phyloP scores from a whole-genome alignment of 495 filamentous ascomycete species.

The Aspergillus bridgeri region DNA sequence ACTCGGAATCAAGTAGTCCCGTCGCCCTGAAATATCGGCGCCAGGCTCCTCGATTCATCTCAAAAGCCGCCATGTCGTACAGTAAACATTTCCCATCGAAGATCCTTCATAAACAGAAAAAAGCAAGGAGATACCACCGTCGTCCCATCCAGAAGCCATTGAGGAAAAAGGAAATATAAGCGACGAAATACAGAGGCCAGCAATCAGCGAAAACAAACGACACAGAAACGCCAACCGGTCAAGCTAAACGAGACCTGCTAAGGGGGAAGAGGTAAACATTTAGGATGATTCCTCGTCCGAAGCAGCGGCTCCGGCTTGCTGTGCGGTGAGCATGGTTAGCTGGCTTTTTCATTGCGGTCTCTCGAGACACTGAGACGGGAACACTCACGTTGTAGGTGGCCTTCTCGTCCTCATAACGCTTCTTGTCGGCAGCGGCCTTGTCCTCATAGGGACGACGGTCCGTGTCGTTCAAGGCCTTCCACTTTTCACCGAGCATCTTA shows the following conservation, averaged over 20 bases:
- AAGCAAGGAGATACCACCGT: conserved; percentile 43
- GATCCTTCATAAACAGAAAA: conserved; percentile 34
- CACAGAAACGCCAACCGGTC: conserved; percentile 36
- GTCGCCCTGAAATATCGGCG: conserved; percentile 16
- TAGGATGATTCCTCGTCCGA: conserved; percentile 54
- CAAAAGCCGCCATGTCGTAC: conserved; percentile 25
- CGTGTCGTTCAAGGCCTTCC: conserved; percentile 90
- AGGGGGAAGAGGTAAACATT: conserved; percentile 13
- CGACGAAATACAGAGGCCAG: conserved; percentile 25
- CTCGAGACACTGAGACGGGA: neutral
- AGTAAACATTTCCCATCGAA: conserved; percentile 35
- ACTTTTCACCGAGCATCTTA: conserved; percentile 94
- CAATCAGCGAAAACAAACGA: conserved; percentile 33
- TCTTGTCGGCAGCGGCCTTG: conserved; percentile 95
- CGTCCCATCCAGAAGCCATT: conserved; percentile 42
- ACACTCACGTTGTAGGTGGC: conserved; percentile 77
- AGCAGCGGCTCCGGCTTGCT: conserved; percentile 35
- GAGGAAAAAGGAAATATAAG: conserved; percentile 27
- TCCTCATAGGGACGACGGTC: conserved; percentile 90
- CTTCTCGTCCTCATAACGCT: conserved; percentile 98
- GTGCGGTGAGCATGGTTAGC: conserved; percentile 21
- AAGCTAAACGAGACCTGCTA: conserved; percentile 23
- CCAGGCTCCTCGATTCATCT: conserved; percentile 22
- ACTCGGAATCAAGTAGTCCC: conserved; percentile 20
- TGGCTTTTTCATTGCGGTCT: neutral